Percentiles rank a stretch among this genome's conserved stretches.
Conservation (phyloP, 139 green algal species). For the Dunaliella primolecta region DNA sequence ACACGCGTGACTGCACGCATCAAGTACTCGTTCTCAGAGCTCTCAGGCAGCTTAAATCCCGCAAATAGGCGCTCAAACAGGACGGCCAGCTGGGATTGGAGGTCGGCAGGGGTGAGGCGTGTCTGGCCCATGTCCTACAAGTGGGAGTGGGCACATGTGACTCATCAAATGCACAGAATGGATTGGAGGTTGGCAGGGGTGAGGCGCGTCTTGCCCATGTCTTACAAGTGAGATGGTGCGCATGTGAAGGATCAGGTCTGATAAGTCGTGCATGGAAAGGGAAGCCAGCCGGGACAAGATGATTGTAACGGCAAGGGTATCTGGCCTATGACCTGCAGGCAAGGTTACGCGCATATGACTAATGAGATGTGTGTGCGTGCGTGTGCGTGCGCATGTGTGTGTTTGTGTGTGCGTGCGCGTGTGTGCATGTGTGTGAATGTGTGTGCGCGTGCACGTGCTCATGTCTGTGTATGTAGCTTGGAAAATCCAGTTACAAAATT, state of each 20-base stretch:
- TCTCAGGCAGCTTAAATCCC: conserved; percentile 80
- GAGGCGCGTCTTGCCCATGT: conserved; percentile 50
- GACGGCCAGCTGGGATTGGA: conserved; percentile 14
- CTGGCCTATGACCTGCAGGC: too few species aligned
- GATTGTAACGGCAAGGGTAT: too few species aligned
- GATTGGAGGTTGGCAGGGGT: conserved; percentile 48
- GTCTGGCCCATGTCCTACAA: conserved; percentile 34
- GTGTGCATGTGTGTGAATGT: too few species aligned
- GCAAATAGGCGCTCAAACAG: conserved; percentile 85
- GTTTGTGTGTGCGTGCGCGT: too few species aligned
- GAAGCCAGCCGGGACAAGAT: too few species aligned
- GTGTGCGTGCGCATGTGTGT: too few species aligned
- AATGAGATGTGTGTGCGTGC: too few species aligned
- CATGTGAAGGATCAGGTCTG: not conserved
- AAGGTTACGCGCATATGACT: too few species aligned
- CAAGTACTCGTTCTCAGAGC: conserved; percentile 92
- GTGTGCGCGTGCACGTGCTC: too few species aligned
- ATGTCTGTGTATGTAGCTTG: too few species aligned
- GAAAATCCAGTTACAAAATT: too few species aligned
- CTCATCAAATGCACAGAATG: not conserved
- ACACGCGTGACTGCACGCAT: conserved; percentile 88
- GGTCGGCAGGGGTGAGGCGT: conserved; percentile 63
- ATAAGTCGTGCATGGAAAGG: too few species aligned
- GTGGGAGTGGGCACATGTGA: not conserved
- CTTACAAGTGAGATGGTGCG: conserved; percentile 11